Base-by-base conservation (phyloP, 73 alveolate genomes). In the Blepharisma stoltei region DNA sequence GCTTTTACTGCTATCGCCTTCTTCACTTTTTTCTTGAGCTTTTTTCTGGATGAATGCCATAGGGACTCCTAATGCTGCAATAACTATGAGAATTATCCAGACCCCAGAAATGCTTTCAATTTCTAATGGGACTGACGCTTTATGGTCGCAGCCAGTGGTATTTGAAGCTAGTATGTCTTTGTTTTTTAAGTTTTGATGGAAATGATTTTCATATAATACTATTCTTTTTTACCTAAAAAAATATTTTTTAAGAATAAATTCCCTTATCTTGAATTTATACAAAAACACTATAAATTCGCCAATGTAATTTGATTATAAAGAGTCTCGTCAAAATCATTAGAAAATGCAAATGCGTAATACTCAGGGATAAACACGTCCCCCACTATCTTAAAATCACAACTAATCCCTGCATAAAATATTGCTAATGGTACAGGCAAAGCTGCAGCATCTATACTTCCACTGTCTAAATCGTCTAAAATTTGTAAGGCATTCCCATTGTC, bases 401-500 rank as follows among this genome's bases (percentile, higher is more conserved):
- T 38, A 18, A 8, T 60, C 23, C 23, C 23, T 9, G 73, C 37
- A 14, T 14, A 60, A 60, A 14, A 60, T 9, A 60, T 9, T 8
- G 73, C 73, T 14, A 60, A 20, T 18, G 73, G 73, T 0, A 14
- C 14, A 1, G 73, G 73, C 73, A 60, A 2, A 4, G 73, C 73
- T 18, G 73, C 73, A 20, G 49, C 73, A 60, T 60, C 73, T 1
- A 60, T 60, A 18, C 14, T 25, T 25, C 73, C 73, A 60, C 5
- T 4, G 2, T 25, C 18, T 60, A 60, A 60, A 60, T 60, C 73
- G 2, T 60, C 73, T 2, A 60, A 11, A n/a, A 60, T 60, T 25
- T 25, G 14, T 18, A 14, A 8, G 23, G 48, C 45, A n/a, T 60
- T 38, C 18, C 45, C 46, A 60, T 60, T 14, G 5, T 11, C 11